Conservation (phyloP, 23 red algal species). For the Agarophyton chilense region DNA sequence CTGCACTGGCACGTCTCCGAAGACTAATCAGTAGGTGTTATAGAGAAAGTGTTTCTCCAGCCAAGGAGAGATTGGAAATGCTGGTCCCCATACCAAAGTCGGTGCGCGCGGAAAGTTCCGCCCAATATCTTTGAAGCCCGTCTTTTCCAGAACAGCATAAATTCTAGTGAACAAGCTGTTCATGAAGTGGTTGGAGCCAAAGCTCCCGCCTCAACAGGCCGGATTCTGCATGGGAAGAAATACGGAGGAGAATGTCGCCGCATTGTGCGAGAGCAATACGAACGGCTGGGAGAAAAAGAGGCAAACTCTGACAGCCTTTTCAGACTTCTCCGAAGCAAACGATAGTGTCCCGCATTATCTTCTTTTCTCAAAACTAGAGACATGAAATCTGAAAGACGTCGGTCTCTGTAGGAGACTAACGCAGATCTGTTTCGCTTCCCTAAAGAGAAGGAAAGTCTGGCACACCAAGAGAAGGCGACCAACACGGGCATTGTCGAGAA, state of each 20-base stretch:
- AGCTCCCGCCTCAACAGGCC: background rate
- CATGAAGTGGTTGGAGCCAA: background rate
- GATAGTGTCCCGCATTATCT: background rate
- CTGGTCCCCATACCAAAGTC: background rate
- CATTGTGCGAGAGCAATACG: background rate
- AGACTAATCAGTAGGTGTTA: too few species aligned
- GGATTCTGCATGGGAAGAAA: background rate
- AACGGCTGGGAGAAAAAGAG: too few species aligned
- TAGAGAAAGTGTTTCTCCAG: too few species aligned
- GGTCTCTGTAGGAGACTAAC: too few species aligned
- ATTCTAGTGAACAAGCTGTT: background rate
- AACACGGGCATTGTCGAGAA: too few species aligned
- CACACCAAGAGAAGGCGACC: too few species aligned
- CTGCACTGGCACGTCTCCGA: background rate
- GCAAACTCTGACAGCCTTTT: background rate
- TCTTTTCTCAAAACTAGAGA: background rate
- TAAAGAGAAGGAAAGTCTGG: too few species aligned
- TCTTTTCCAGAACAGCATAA: background rate
- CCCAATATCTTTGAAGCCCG: background rate
- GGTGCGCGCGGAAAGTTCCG: background rate
- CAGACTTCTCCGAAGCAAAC: background rate
- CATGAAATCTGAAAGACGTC: too few species aligned
- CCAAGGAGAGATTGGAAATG: too few species aligned
- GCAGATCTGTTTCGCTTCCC: too few species aligned
- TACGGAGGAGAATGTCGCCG: background rate